Evolutionary conservation across 768 basidiomycete genomes (phyloP).

Genomic region (Boletellus ananas): DNA sequence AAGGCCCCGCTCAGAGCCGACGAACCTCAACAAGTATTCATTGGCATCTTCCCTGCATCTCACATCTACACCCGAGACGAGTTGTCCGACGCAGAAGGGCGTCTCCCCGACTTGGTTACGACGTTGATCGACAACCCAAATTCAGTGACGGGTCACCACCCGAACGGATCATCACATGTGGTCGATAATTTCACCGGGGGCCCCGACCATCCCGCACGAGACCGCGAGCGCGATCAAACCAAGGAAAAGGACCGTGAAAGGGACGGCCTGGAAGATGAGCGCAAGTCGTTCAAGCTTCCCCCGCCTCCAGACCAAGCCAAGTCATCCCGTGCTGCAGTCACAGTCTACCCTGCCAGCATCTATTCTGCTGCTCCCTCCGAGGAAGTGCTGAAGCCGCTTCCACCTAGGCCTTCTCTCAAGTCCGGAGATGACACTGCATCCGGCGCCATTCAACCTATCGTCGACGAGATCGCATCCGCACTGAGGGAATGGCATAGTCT

Average conservation of each 20-base stretch:
- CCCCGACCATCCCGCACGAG: conserved; percentile 25
- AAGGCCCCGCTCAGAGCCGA: conserved; percentile 59
- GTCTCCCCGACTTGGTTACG: conserved; percentile 71
- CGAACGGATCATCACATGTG: conserved; percentile 35
- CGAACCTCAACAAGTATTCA: conserved; percentile 83
- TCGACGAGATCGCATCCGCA: conserved; percentile 96
- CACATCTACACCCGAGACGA: conserved; percentile 86
- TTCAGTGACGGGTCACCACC: conserved; percentile 29
- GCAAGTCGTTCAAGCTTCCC: conserved; percentile 68
- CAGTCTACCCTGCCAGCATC: conserved; percentile 72
- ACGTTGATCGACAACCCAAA: conserved; percentile 41
- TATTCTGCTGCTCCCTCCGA: conserved; percentile 70
- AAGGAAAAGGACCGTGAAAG: conserved; percentile 53
- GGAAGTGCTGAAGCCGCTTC: conserved; percentile 65
- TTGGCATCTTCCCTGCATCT: conserved; percentile 90
- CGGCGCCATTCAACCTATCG: conserved; percentile 80
- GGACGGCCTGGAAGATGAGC: conserved; percentile 60
- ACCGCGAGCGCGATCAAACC: conserved; percentile 32
- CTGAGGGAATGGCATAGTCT: conserved; percentile 93
- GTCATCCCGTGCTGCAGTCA: conserved; percentile 65
- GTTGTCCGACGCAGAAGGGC: conserved; percentile 82
- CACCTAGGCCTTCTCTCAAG: conserved; percentile 90
- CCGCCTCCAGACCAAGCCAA: conserved; percentile 74
- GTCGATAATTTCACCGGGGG: conserved; percentile 41
- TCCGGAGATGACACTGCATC: conserved; percentile 91